Conservation (phyloP, 768 basidiomycete species). For the Trametes meyenii region DNA sequence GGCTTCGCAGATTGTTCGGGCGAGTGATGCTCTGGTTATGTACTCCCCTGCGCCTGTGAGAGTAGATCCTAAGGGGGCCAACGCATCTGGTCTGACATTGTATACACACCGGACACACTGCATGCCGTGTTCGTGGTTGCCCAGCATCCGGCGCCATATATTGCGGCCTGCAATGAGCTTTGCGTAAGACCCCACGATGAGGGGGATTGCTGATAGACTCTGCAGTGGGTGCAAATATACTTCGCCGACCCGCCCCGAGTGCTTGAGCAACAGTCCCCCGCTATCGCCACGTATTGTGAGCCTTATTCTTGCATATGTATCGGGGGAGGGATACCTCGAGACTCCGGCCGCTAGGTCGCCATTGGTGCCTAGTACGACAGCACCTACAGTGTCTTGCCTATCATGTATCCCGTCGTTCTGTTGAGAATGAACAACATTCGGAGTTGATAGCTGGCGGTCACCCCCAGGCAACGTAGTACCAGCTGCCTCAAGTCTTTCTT, state of each 20-base stretch:
- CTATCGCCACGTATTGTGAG: slow-evolving; percentile 39
- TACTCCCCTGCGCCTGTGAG: slow-evolving; percentile 71
- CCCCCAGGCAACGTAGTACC: not conserved
- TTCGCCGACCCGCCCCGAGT: slow-evolving; percentile 75
- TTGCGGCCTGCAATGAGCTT: slow-evolving; percentile 53
- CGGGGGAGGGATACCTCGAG: slow-evolving; percentile 50
- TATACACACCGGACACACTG: slow-evolving; percentile 62
- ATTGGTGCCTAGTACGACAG: slow-evolving; percentile 54
- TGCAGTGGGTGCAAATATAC: slow-evolving; percentile 36
- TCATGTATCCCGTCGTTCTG: slow-evolving; percentile 28
- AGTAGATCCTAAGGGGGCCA: not conserved
- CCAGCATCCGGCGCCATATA: slow-evolving; percentile 81
- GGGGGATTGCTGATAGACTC: not conserved
- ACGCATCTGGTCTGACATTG: not conserved
- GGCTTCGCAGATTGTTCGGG: slow-evolving; percentile 54
- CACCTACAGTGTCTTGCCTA: slow-evolving; percentile 83
- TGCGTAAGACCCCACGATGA: slow-evolving; percentile 2
- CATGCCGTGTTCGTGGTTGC: slow-evolving; percentile 58
- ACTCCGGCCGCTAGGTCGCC: slow-evolving; percentile 68
- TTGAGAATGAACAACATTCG: not conserved
- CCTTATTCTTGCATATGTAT: not conserved
- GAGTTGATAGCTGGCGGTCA: not conserved
- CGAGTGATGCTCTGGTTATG: slow-evolving; percentile 60
- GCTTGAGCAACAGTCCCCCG: slow-evolving; percentile 79
- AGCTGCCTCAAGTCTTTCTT: slow-evolving; percentile 39